A percentile compares a stretch with the other conserved stretches of the same genome.
phyloP scores from a whole-genome alignment of 129 eudicot species.

The Helianthus tuberosus region DNA sequence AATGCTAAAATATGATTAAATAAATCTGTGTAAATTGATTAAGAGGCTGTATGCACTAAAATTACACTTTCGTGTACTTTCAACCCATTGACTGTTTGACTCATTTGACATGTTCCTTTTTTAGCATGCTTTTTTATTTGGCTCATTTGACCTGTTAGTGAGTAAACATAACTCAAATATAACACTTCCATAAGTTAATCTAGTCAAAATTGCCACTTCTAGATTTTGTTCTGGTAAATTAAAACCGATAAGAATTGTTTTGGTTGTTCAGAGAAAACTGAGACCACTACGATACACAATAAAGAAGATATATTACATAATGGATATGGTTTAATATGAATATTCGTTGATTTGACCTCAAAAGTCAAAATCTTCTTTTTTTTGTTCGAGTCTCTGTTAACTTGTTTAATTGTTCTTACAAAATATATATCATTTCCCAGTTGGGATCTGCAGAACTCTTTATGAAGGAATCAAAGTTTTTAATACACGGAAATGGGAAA shows the following conservation, averaged over 20 bases:
- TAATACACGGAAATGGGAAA: constrained; percentile 82
- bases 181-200: not conserved
- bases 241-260: no score
- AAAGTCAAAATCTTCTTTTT: not conserved
- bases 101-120: not conserved
- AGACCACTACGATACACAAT: no score
- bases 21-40: not conserved
- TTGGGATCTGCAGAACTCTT: constrained; percentile 90
- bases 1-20: not conserved
- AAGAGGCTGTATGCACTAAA: not conserved
- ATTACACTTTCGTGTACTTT: not conserved
- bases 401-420: constrained; percentile 18
- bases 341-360: not conserved
- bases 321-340: not conserved
- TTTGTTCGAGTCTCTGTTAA: not conserved
- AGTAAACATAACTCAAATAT: not conserved
- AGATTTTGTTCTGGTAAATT: not conserved
- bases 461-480: constrained; percentile 75
- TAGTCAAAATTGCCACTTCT: not conserved
- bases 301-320: no score
- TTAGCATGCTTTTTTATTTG: not conserved
- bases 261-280: no score
- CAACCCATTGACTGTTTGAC: not conserved
- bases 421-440: constrained; percentile 43
- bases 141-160: not conserved